phyloP scores from a whole-genome alignment of 768 basidiomycete species.

The Hericium erinaceus region DNA sequence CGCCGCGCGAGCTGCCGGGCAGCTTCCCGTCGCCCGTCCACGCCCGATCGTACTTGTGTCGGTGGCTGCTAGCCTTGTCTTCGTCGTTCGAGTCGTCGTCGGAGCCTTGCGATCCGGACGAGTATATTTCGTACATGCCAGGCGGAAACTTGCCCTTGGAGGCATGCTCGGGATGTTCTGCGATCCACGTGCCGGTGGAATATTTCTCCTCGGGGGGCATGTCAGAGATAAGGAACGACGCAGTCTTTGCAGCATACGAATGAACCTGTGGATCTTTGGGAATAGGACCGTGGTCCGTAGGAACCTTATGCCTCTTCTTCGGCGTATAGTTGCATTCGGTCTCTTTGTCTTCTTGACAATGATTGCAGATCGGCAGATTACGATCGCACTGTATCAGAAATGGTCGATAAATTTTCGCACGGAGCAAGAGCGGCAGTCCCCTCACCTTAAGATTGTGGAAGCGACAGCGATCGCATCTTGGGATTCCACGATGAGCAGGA shows the following conservation, averaged over 20 bases:
- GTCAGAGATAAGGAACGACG: slow-evolving; percentile 39
- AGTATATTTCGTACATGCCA: slow-evolving; percentile 7
- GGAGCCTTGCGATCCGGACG: slow-evolving; percentile 10
- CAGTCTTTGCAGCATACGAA: slow-evolving; percentile 37
- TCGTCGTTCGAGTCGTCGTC: slow-evolving; percentile 11
- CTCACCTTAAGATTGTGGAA: slow-evolving; percentile 56
- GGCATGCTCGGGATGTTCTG: slow-evolving; percentile 12
- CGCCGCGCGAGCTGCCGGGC: neutral
- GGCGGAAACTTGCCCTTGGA: slow-evolving; percentile 5
- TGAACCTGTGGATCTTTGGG: slow-evolving; percentile 27
- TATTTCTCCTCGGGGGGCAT: slow-evolving; percentile 25
- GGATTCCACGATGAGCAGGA: slow-evolving; percentile 67
- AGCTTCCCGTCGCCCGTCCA: neutral
- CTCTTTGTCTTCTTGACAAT: slow-evolving; percentile 46
- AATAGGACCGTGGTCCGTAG: slow-evolving; percentile 28
- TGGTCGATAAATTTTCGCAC: slow-evolving; percentile 1
- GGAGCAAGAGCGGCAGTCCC: slow-evolving; percentile 1
- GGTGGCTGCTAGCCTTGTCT: neutral
- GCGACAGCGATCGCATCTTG: slow-evolving; percentile 65
- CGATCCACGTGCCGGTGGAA: slow-evolving; percentile 15
- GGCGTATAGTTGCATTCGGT: slow-evolving; percentile 64
- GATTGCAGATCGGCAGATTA: slow-evolving; percentile 62
- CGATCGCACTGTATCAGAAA: slow-evolving; percentile 48
- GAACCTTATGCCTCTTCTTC: slow-evolving; percentile 54
- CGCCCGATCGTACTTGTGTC: slow-evolving; percentile 1